phyloP scores from a whole-genome alignment of 1,284 basidiomycete species.

The Rhodotorula sp. region DNA sequence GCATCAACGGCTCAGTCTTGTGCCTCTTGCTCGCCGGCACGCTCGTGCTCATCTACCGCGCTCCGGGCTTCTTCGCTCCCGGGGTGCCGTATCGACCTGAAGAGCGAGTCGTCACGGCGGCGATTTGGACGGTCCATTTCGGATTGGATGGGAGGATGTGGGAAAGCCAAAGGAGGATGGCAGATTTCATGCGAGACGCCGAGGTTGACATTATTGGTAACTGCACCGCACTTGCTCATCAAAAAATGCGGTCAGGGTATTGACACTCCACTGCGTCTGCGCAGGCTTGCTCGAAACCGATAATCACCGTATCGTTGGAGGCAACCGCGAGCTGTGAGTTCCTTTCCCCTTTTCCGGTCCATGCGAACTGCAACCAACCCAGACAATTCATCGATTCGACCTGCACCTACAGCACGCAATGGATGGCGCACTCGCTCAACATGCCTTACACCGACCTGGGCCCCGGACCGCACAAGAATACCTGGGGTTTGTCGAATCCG shows the following conservation, averaged over 20 bases:
- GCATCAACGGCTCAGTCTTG: constrained; percentile 1
- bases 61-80: not conserved
- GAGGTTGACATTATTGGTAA: constrained; percentile 49
- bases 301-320: constrained; percentile 76
- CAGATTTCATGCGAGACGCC: constrained; percentile 60
- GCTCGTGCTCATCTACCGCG: constrained; percentile 23
- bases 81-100: constrained; percentile 62
- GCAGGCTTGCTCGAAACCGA: constrained; percentile 82
- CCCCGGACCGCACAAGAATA: constrained; percentile 50
- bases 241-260: not conserved
- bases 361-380: too few relatives aligned
- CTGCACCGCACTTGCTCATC: not conserved
- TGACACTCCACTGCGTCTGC: not conserved
- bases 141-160: constrained; percentile 52
- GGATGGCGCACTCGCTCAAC: constrained; percentile 43
- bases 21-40: constrained; percentile 37
- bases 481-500: constrained; percentile 61
- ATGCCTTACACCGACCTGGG: constrained; percentile 50
- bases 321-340: constrained; percentile 78
- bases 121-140: constrained; percentile 92
- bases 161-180: constrained; percentile 76
- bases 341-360: not conserved
- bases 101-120: constrained; percentile 72
- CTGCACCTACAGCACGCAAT: constrained; percentile 36
- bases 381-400: too few relatives aligned